Evolutionary conservation across 768 basidiomycete species (phyloP).

Genomic region (Leccinellum albellum): DNA sequence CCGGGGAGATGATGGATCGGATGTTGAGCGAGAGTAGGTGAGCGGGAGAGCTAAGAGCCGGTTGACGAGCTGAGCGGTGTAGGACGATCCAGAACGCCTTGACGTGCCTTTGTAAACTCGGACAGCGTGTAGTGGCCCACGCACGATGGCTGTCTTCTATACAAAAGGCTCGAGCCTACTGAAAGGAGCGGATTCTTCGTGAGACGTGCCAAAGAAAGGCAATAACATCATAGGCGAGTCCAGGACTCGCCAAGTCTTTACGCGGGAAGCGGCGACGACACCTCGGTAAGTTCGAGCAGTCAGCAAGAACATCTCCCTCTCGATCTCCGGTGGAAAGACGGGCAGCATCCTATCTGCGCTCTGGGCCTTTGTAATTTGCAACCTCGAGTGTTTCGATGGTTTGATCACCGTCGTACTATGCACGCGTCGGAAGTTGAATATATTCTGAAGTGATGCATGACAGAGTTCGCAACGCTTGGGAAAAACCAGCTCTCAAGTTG

Average conservation of each 20-base stretch:
- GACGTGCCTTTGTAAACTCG: constrained; percentile 8
- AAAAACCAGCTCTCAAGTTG: too few species aligned
- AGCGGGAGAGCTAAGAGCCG: constrained; percentile 13
- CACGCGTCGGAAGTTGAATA: too few species aligned
- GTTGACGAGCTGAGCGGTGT: background rate
- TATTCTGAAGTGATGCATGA: too few species aligned
- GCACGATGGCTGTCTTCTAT: constrained; percentile 18
- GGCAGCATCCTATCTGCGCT: background rate
- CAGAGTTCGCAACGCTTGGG: too few species aligned
- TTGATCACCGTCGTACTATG: too few species aligned
- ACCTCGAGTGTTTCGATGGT: too few species aligned
- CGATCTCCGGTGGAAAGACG: constrained; percentile 17
- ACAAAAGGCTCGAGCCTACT: constrained; percentile 23
- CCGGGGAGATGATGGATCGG: background rate
- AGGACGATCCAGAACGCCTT: constrained; percentile 13
- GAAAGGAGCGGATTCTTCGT: background rate
- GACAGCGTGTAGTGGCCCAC: constrained; percentile 3
- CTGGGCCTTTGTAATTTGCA: background rate
- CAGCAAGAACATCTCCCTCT: constrained; percentile 17
- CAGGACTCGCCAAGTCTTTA: constrained; percentile 16
- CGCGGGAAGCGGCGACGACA: constrained; percentile 11
- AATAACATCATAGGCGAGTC: background rate
- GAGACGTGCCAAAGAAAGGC: background rate
- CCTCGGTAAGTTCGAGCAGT: constrained; percentile 10
- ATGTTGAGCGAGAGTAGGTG: constrained; percentile 17